Percentiles rank a stretch among this genome's conserved stretches.
Conservation (phyloP, 257 asterid species). For the Fraxinus americana region DNA sequence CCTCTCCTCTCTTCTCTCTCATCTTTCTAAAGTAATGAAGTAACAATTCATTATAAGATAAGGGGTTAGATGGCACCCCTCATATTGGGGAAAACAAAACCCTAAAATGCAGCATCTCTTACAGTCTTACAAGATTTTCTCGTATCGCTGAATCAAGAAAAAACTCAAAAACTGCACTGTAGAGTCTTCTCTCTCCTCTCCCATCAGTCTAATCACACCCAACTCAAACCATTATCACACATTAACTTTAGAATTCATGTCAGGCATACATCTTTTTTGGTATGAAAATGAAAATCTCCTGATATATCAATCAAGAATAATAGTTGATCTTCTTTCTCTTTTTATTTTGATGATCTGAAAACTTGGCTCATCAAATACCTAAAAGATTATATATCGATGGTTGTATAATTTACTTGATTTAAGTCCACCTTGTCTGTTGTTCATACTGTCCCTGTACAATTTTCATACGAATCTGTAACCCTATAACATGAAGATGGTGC, state of each 20-base stretch:
- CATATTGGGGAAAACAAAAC: background rate
- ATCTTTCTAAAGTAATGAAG: too few relatives aligned
- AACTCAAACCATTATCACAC: background rate
- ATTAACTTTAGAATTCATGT: background rate
- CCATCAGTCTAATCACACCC: background rate
- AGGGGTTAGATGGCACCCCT: background rate
- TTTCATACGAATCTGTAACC: constrained; percentile 23
- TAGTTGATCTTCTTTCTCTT: constrained; percentile 2
- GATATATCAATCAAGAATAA: constrained; percentile 23
- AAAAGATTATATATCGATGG: constrained; percentile 9
- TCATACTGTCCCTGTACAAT: background rate
- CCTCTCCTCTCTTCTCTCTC: background rate
- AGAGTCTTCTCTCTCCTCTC: background rate
- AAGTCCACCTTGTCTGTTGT: background rate
- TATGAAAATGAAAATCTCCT: constrained; percentile 24
- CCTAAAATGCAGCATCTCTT: background rate
- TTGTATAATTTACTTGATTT: background rate
- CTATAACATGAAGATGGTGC: constrained; percentile 13
- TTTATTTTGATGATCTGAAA: background rate
- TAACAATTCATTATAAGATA: background rate
- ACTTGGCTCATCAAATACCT: background rate
- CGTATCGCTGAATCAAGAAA: background rate
- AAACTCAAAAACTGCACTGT: background rate
- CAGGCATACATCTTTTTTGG: background rate
- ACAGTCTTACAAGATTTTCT: background rate